Evolutionary conservation across 1,284 basidiomycete genomes (phyloP).

Genomic region (Neolentinus lepideus): DNA sequence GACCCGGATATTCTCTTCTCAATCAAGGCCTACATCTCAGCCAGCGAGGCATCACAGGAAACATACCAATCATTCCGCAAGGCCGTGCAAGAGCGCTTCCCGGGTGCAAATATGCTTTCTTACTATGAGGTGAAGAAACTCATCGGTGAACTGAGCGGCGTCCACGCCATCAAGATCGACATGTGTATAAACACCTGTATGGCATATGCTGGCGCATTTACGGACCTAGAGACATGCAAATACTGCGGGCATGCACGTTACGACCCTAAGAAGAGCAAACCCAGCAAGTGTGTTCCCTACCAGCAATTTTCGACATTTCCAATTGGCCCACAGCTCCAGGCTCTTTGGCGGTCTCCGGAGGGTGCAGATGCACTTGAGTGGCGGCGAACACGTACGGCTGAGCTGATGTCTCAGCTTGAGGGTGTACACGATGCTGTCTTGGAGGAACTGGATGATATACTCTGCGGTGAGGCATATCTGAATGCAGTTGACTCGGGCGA

Average conservation of each 20-base stretch:
- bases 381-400: not conserved
- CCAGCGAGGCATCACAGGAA: too few relatives aligned
- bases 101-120: too few relatives aligned
- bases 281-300: constrained; percentile 5
- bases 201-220: constrained; percentile 4
- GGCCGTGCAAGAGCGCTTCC: too few relatives aligned
- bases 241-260: constrained; percentile 20
- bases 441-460: not conserved
- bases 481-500: constrained; percentile 12
- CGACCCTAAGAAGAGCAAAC: constrained; percentile 5
- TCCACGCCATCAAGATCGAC: too few relatives aligned
- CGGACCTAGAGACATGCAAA: constrained; percentile 7
- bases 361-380: constrained; percentile 4
- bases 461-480: constrained; percentile 1
- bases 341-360: constrained; percentile 11
- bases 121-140: too few relatives aligned
- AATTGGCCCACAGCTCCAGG: constrained; percentile 17
- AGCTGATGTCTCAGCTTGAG: not conserved
- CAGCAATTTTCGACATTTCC: constrained; percentile 14
- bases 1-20: too few relatives aligned
- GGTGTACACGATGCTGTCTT: not conserved
- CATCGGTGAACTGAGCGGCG: too few relatives aligned
- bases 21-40: too few relatives aligned
- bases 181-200: constrained; percentile 17
- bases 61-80: too few relatives aligned